A percentile compares a stretch with the other conserved stretches of the same genome.
Evolutionary conservation across 768 basidiomycete genomes (phyloP).

Genomic region (Harrya chromipes): DNA sequence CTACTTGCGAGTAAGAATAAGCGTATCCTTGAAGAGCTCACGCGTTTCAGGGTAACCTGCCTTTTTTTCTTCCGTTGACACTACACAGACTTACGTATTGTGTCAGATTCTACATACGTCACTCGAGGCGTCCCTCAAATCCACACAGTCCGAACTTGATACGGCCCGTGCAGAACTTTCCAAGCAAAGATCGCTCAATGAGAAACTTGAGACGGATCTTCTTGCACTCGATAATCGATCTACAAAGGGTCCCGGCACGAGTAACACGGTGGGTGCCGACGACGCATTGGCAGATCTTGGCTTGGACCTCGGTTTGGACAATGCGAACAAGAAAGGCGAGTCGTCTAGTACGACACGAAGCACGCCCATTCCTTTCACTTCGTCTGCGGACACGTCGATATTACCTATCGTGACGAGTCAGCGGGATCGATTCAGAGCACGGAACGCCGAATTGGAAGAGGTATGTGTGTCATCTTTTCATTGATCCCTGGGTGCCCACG

Average conservation of each 20-base stretch:
- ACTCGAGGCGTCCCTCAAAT: constrained; percentile 65
- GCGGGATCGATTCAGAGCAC: constrained; percentile 94
- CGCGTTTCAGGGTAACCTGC: constrained; percentile 71
- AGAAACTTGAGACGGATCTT: constrained; percentile 89
- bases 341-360: constrained; percentile 35
- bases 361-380: constrained; percentile 67
- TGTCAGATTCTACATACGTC: constrained; percentile 77
- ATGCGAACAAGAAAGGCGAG: constrained; percentile 16
- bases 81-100: not conserved
- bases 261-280: constrained; percentile 28
- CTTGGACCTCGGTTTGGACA: constrained; percentile 42
- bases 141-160: constrained; percentile 55
- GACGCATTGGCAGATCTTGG: constrained; percentile 76
- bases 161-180: constrained; percentile 62
- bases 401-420: constrained; percentile 98
- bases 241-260: constrained; percentile 11
- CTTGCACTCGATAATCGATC: constrained; percentile 66
- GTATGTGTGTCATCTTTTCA: constrained; percentile 36
- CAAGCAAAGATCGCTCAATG: constrained; percentile 77
- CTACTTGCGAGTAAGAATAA: constrained; percentile 94
- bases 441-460: constrained; percentile 97
- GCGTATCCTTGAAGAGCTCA: constrained; percentile 86
- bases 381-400: constrained; percentile 88
- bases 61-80: not conserved
- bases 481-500: not conserved